A percentile compares a stretch with the other conserved stretches of the same genome.
Evolutionary conservation across 2,329 filamentous ascomycete genomes (phyloP).

Genomic region (Ramularia collo-cygni): DNA sequence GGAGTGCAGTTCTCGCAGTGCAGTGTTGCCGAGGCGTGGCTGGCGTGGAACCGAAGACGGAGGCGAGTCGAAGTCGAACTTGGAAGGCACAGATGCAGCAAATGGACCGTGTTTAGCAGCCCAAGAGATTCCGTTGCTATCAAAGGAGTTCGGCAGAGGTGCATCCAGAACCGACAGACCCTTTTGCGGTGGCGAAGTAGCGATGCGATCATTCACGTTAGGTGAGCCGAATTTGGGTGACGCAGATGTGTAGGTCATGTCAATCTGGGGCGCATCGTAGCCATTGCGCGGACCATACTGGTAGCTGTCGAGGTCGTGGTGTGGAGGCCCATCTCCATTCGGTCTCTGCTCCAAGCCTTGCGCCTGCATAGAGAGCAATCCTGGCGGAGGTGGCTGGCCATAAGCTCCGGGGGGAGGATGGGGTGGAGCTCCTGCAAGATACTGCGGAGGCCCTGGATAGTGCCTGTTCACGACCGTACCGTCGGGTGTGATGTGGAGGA

Average conservation of each 20-base stretch:
- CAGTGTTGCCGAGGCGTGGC: constrained; percentile 28
- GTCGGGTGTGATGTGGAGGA: constrained; percentile 91
- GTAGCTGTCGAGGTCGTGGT: constrained; percentile 23
- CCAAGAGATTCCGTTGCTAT: constrained; percentile 90
- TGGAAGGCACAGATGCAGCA: constrained; percentile 84
- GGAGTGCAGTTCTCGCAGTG: constrained; percentile 55
- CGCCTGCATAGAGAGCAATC: constrained; percentile 31
- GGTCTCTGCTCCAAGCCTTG: constrained; percentile 26
- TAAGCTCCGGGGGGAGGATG: constrained; percentile 15
- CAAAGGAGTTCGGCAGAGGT: constrained; percentile 87
- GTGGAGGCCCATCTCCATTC: constrained; percentile 18
- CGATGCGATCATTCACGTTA: constrained; percentile 67
- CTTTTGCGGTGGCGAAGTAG: constrained; percentile 60
- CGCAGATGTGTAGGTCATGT: constrained; percentile 51
- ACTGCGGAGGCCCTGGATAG: constrained; percentile 14
- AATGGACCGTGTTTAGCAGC: constrained; percentile 85
- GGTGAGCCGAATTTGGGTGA: constrained; percentile 75
- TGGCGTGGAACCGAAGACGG: constrained; percentile 57
- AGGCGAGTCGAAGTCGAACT: constrained; percentile 82
- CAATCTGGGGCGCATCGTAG: constrained; percentile 36
- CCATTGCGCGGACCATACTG: constrained; percentile 23
- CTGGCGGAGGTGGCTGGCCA: constrained; percentile 23
- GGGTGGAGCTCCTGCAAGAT: constrained; percentile 10
- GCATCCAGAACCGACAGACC: constrained; percentile 90
- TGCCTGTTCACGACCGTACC: constrained; percentile 79